Conservation (phyloP, 768 basidiomycete genomes). For the Kwoniella dendrophila region DNA sequence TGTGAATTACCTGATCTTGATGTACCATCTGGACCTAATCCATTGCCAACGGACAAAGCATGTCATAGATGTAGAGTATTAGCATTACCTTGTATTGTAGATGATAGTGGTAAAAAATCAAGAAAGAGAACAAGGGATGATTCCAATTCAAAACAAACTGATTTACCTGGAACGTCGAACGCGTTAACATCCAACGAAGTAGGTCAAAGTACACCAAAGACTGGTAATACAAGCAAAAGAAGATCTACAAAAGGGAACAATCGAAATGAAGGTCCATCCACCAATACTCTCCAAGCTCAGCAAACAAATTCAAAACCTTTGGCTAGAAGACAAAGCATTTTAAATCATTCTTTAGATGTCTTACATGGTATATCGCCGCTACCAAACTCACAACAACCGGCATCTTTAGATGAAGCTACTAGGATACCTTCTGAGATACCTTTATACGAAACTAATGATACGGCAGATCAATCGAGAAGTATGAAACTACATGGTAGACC, state of each 20-base stretch:
- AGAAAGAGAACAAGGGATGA: slow-evolving; percentile 25
- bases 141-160: too few species aligned
- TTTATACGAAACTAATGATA: not conserved
- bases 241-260: slow-evolving; percentile 1
- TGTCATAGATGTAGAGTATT: slow-evolving; percentile 49
- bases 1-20: slow-evolving; percentile 50
- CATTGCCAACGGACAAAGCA: slow-evolving; percentile 40
- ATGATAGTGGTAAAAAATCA: slow-evolving; percentile 35
- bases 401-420: slow-evolving; percentile 5
- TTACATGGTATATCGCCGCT: slow-evolving; percentile 21
- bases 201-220: not conserved
- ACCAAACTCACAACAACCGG: slow-evolving; percentile 2
- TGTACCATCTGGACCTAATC: slow-evolving; percentile 30
- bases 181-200: not conserved
- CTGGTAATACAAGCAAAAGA: not conserved
- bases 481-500: slow-evolving; percentile 43
- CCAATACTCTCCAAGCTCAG: too few species aligned
- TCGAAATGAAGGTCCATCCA: not conserved
- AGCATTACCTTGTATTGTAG: slow-evolving; percentile 44
- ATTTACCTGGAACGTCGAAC: too few species aligned
- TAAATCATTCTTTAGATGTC: slow-evolving; percentile 24
- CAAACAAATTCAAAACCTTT: too few species aligned
- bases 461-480: slow-evolving; percentile 10
- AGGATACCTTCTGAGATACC: not conserved
- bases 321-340: not conserved